Base-by-base conservation (phyloP, 2,329 filamentous ascomycete species). In the Erysiphe pulchra region DNA sequence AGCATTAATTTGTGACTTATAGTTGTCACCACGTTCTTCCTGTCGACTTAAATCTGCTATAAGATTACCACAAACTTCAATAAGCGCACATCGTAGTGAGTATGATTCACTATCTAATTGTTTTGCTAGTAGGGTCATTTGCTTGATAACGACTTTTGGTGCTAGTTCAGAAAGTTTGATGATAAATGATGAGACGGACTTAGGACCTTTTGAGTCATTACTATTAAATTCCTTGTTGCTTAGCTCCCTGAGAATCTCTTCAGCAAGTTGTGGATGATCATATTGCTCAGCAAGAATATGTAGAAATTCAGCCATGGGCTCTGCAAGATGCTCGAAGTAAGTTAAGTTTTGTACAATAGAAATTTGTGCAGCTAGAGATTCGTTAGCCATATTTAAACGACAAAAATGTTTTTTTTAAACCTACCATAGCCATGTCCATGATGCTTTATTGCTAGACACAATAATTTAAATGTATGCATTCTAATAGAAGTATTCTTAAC, bases 141-240 rank as follows among this genome's bases (percentile, higher is more conserved):
- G 87, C 63, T 93, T 94, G 56, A 94, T 93, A 46, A 98, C 86
- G 20, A 94, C 65, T 49, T 86, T 75, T 4, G 92, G 90, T 2
- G 82, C 80, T 48, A 98, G 69, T 59, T 95, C 90, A 0, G 90
- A 95, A 28, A 98, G 70, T 58, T 87, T 92, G 47, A 86, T 73
- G 53, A 98, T 80, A 57, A 98, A 98, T 1, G 81, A 73, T 13
- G 90, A 95, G 8, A 95, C 84, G 0, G 87, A 95, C 61, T 95
- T 98, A 12, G 92, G 90, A 0, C 90, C 90, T 58, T 80, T 84
- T 1, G 81, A 85, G 60, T 98, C 92, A 56, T 92, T 98, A 50
- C 80, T 87, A 61, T 92, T 94, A 65, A 95, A 98, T 58, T 95
- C 87, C 60, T 93, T 98, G 62, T 86, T 93, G 60, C 86, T 92